phyloP scores from a whole-genome alignment of 768 basidiomycete species.

The Psilocybe sp. region DNA sequence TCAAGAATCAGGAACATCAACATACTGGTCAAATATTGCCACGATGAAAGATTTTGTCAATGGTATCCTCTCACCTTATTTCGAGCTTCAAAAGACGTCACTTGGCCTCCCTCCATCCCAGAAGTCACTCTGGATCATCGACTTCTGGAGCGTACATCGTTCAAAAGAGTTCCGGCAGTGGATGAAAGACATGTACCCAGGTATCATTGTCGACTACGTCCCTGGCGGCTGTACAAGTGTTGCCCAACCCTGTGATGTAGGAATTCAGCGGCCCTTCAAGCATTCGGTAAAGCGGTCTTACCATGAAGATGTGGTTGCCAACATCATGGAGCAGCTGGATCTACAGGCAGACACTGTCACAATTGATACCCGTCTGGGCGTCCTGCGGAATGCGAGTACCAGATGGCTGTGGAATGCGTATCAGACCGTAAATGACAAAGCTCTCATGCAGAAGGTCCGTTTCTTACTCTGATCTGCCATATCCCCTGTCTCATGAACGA shows the following conservation, averaged over 20 bases:
- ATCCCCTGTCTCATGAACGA: too few relatives aligned
- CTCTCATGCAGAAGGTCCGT: slow-evolving; percentile 25
- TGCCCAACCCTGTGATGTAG: slow-evolving; percentile 28
- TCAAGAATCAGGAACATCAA: slow-evolving; percentile 18
- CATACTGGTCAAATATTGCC: slow-evolving; percentile 25
- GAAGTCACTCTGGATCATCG: slow-evolving; percentile 26
- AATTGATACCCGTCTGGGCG: slow-evolving; percentile 18
- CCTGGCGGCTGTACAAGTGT: slow-evolving; percentile 31
- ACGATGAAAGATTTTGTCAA: slow-evolving; percentile 27
- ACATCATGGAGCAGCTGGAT: slow-evolving; percentile 12
- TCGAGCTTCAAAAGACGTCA: slow-evolving; percentile 9
- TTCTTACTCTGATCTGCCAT: too few relatives aligned
- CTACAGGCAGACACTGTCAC: slow-evolving; percentile 1
- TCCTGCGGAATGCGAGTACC: slow-evolving; percentile 21
- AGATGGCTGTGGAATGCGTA: slow-evolving; percentile 26
- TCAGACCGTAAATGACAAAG: slow-evolving; percentile 20
- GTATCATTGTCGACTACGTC: slow-evolving; percentile 26
- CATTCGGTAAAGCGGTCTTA: slow-evolving; percentile 14
- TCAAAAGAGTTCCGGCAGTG: slow-evolving; percentile 30
- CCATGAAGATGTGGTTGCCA: slow-evolving; percentile 24
- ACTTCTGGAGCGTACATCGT: slow-evolving; percentile 35
- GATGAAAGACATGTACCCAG: slow-evolving; percentile 27
- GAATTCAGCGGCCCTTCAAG: slow-evolving; percentile 28
- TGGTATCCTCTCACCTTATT: slow-evolving; percentile 29
- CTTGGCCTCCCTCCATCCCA: slow-evolving; percentile 21